Base-by-base conservation (phyloP, 306 rosid genomes). In the Arachis hypogaea region DNA sequence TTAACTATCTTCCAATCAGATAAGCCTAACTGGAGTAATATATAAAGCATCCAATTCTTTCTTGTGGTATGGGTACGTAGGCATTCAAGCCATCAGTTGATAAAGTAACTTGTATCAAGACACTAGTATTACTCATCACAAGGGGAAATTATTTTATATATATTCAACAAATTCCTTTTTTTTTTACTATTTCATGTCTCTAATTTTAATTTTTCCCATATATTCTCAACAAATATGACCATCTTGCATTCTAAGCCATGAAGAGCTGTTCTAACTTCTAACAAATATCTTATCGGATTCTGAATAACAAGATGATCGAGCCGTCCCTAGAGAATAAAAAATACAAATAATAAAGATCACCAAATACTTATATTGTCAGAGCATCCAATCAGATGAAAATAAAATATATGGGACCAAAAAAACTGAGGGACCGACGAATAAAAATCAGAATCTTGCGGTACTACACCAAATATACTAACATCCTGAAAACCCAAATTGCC, bases 21-120 rank as follows among this genome's bases (percentile, higher is more conserved):
- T 74, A 82, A 74, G 68, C 79, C 69, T 78, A 40, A 30, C 64
- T 33, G 38, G 38, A 33, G 4, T 33, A 33, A 33, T 33, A 52
- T 11, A 56, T 11, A 65, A 78, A 74, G 86, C 72, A 82, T 82
- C 80, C 42, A 52, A 82, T 82, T 74, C 78, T 74, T 69, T 74
- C 75, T 78, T 80, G 68, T 10, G 71, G 54, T 64, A 22, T 41
- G 63, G 10, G 69, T 42, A 56, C 42, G 75, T 68, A 73, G 41
- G 45, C 58, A 77, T 68, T 36, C 58, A 60, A 68, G 66, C 49
- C 57, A 73, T 47, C 52, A 61, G 59, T 14, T 22, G 10, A 77
- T 8, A 66, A 68, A 77, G 70, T 61, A 62, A 68, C 76, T 73
- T 43, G 68, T 12, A 66, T 59, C 16, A 60, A 66, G 66, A 59